Conservation (phyloP, 1,284 basidiomycete species). For the Papiliotrema nemorosa region DNA sequence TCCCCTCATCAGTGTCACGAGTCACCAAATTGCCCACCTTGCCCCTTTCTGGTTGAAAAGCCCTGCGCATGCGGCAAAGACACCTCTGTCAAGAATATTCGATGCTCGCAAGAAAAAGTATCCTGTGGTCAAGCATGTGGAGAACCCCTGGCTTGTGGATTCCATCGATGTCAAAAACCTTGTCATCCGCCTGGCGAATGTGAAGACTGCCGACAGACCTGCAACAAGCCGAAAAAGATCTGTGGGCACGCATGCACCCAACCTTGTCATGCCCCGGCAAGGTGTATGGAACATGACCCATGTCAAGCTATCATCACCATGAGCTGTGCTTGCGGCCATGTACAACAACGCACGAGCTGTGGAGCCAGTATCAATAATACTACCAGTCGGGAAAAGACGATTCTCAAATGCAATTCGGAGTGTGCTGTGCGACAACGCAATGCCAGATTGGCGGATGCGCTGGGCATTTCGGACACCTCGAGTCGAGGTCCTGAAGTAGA, state of each 20-base stretch:
- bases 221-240: conserved; percentile 75
- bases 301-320: conserved; percentile 63
- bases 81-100: conserved; percentile 52
- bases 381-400: conserved; percentile 46
- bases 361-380: conserved; percentile 57
- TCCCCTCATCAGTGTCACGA: conserved; percentile 77
- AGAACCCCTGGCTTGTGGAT: conserved; percentile 72
- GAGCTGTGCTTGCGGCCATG: conserved; percentile 74
- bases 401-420: conserved; percentile 71
- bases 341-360: conserved; percentile 67
- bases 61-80: conserved; percentile 84
- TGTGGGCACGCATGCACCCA: conserved; percentile 73
- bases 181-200: conserved; percentile 74
- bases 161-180: conserved; percentile 71
- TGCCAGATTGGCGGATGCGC: conserved; percentile 75
- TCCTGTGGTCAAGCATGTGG: conserved; percentile 77
- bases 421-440: conserved; percentile 80
- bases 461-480: conserved; percentile 60
- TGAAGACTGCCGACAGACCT: conserved; percentile 67
- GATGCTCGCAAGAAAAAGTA: conserved; percentile 73
- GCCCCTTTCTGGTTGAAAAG: conserved; percentile 71
- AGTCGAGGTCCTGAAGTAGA: conserved; percentile 49
- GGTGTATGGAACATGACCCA: conserved; percentile 72
- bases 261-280: conserved; percentile 77
- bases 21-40: conserved; percentile 69